Base-by-base conservation (phyloP, 2,329 filamentous ascomycete genomes). In the Botryotinia convoluta region DNA sequence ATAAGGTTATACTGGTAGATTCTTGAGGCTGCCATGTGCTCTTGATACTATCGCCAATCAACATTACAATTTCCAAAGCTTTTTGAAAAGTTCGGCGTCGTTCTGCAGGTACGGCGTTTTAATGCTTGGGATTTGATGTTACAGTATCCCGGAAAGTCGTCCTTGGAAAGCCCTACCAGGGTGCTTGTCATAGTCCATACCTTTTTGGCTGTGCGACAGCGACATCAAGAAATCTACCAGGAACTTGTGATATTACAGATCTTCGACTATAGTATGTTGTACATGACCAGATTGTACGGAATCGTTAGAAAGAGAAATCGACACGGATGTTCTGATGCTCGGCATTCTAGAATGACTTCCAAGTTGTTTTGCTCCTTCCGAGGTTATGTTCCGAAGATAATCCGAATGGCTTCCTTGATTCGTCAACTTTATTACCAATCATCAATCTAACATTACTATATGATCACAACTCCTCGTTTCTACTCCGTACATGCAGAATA, bases 71-170 rank as follows among this genome's bases (percentile, higher is more conserved):
- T 10, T 67, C 16, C n/a, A 54, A 39, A 39, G 22, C 64, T 32
- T 26, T 65, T 0, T 22, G 32, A 32, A 26, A n/a, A 26, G 2
- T n/a, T 54, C 22, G 8, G 26, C 32, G 57, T 63, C 32, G 39
- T 70, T 70, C 68, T 70, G 68, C 68, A 70, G 68, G 68, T 62
- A 70, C 68, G 8, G 12, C 22, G 29, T 29, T 16, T 32, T 44
- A 26, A 32, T 61, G 54, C 29, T 62, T 62, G 54, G 35, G 26
- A 18, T 29, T 22, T 57, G 32, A 42, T 59, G 48, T n/a, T 29
- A 18, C n/a, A 57, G 3, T 57, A 18, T 57, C 14, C 51, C n/a
- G 51, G 9, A 12, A 37, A n/a, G 16, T n/a, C 18, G 29, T 26
- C 16, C 64, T n/a, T 51, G 44, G 22, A 37, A 51, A 48, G 42